Evolutionary conservation across 2,329 filamentous ascomycete genomes (phyloP).

Genomic region (Fusarium sp.): DNA sequence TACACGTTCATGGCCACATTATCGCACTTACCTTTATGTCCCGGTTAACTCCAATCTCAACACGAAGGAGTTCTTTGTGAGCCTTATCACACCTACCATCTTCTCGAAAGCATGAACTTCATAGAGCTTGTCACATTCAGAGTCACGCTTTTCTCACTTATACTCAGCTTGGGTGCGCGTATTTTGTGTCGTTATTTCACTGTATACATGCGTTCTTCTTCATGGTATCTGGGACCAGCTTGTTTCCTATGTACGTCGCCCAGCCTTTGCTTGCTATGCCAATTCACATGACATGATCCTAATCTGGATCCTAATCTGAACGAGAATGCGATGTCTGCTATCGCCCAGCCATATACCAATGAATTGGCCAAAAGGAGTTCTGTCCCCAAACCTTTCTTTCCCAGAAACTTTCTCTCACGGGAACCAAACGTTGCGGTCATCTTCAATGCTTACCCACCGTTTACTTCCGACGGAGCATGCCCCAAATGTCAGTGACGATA

Average conservation of each 20-base stretch:
- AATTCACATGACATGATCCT: neutral
- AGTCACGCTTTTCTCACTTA: no score
- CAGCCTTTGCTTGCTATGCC: neutral
- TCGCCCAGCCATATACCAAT: neutral
- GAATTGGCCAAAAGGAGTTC: neutral
- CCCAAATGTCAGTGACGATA: conserved; percentile 51
- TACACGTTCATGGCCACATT: neutral
- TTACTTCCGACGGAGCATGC: conserved; percentile 42
- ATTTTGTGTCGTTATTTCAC: neutral
- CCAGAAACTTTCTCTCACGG: neutral
- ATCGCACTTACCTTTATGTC: neutral
- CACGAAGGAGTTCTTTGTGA: neutral
- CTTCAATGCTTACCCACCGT: neutral
- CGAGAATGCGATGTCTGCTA: neutral
- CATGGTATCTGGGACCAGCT: neutral
- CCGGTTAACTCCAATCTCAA: neutral
- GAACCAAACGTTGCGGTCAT: neutral
- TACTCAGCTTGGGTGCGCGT: no score
- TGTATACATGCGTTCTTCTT: neutral
- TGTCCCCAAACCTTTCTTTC: neutral
- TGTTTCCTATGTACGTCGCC: neutral
- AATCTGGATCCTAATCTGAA: neutral
- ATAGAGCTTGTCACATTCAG: neutral
- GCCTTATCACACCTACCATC: neutral
- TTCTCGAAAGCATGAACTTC: neutral